phyloP scores from a whole-genome alignment of 352 stramenopile genomes.

The Globisporangium middletonii region DNA sequence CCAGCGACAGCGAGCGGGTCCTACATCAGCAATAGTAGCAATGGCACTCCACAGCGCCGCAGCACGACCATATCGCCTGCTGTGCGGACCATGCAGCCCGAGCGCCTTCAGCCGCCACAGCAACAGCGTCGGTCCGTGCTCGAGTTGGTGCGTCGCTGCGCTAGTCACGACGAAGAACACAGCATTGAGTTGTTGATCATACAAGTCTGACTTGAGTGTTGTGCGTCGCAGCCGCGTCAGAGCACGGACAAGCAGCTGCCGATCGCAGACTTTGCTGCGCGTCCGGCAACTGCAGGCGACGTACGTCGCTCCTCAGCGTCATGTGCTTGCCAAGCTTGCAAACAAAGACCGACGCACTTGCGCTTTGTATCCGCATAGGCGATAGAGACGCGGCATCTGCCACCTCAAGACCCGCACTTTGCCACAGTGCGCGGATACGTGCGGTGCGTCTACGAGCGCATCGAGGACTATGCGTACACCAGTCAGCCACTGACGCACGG shows the following conservation, averaged over 20 bases:
- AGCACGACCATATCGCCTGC: conserved; percentile 8
- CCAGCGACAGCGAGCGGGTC: background rate
- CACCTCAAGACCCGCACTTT: conserved; percentile 22
- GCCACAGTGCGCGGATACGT: conserved; percentile 38
- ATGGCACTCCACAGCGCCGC: conserved; percentile 1
- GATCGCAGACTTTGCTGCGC: conserved; percentile 14
- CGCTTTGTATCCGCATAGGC: conserved; percentile 2
- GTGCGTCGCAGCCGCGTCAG: conserved; percentile 6
- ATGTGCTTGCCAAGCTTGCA: too few relatives aligned
- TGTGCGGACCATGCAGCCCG: conserved; percentile 7
- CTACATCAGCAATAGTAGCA: conserved; percentile 4
- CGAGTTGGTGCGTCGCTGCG: conserved; percentile 13
- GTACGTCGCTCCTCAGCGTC: conserved; percentile 8
- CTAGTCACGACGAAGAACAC: too few relatives aligned
- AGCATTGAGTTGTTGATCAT: background rate
- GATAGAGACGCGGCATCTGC: conserved; percentile 10
- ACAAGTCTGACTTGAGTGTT: background rate
- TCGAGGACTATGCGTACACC: background rate
- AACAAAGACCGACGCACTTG: background rate
- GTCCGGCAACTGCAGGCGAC: conserved; percentile 25
- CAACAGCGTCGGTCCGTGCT: conserved; percentile 10
- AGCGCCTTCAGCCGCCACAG: conserved; percentile 3
- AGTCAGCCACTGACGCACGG: background rate
- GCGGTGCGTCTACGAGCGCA: conserved; percentile 21
- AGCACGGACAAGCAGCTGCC: conserved; percentile 13